Evolutionary conservation across 2,329 filamentous ascomycete species (phyloP).

Genomic region (Ustulina deusta): DNA sequence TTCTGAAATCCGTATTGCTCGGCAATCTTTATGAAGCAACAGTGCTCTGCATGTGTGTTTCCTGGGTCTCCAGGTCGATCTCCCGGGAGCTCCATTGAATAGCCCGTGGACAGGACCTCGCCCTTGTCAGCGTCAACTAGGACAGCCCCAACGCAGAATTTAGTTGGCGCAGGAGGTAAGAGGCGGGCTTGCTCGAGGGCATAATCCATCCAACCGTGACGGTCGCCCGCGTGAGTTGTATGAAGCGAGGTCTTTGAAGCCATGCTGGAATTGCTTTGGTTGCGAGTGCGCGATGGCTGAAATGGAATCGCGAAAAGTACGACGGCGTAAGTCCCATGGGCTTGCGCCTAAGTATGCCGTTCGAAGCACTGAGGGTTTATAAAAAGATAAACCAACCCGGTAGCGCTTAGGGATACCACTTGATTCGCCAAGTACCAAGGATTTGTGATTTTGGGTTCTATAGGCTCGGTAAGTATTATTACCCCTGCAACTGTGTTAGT

Average conservation of each 20-base stretch:
- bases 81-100: conserved; percentile 55
- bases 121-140: conserved; percentile 50
- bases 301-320: too few species aligned
- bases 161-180: conserved; percentile 12
- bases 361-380: too few species aligned
- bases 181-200: conserved; percentile 7
- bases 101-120: conserved; percentile 57
- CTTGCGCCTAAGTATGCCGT: too few species aligned
- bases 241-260: not conserved
- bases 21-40: conserved; percentile 60
- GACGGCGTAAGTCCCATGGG: too few species aligned
- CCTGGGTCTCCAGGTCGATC: conserved; percentile 55
- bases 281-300: too few species aligned
- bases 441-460: too few species aligned
- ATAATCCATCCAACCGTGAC: conserved; percentile 21
- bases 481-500: too few species aligned
- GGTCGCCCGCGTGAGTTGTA: conserved; percentile 3
- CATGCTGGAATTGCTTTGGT: not conserved
- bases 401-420: too few species aligned
- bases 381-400: too few species aligned
- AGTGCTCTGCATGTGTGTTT: conserved; percentile 58
- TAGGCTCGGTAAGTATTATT: too few species aligned
- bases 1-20: conserved; percentile 53
- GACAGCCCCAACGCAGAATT: conserved; percentile 24
- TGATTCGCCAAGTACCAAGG: too few species aligned